Base-by-base conservation (phyloP, 495 filamentous ascomycete genomes). In the Glonium stellatum region DNA sequence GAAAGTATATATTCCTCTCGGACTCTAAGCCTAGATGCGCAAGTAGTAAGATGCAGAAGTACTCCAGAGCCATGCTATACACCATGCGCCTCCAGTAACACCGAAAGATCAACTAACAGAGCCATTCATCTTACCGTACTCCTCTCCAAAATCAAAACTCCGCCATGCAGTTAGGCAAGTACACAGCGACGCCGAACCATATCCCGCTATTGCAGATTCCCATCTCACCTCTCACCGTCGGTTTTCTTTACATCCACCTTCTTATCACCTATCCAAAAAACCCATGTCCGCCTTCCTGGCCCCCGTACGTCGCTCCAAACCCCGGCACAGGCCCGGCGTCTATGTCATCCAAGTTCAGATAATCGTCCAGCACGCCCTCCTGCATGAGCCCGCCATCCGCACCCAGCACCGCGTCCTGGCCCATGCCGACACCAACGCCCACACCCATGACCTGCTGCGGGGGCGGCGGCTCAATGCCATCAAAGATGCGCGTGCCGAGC, bases 281-380 rank as follows among this genome's bases (percentile, higher is more conserved):
- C 39, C 39, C 39, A 44, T 44, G 39, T 11, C 39, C 39, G 39
- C 18, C 39, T 11, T 18, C 39, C 39, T 44, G 39, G 18, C 39
- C 13, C 39, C 39, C 39, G 18, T 44, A 44, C 10, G 39, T 44
- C 4, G 39, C 4, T 18, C 39, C 48, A 25, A 51, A 51, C 21
- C 48, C 48, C 5, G 21, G 21, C 48, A 51, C 4, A 23, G 19
- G 18, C 13, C 25, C 48, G 1, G 48, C 48, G 31, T 51, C 48
- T n/a, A 51, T 51, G 10, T 23, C 19, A 25, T 51, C 48, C n/a
- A 51, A 23, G 25, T 51, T 51, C 48, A 51, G 15, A 31, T 51
- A 51, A 31, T 51, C 48, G 23, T 51, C 48, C 19, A 51, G 19
- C 39, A 18, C 18, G 4, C 39, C 39, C 39, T 44, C 39, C 39